Percentiles rank a stretch among this genome's conserved stretches.
These are phyloP conservation scores for Amaranthus tricolor DNA, from an alignment of 179 eudicot genomes.

Conservation along the genomic window DNA sequence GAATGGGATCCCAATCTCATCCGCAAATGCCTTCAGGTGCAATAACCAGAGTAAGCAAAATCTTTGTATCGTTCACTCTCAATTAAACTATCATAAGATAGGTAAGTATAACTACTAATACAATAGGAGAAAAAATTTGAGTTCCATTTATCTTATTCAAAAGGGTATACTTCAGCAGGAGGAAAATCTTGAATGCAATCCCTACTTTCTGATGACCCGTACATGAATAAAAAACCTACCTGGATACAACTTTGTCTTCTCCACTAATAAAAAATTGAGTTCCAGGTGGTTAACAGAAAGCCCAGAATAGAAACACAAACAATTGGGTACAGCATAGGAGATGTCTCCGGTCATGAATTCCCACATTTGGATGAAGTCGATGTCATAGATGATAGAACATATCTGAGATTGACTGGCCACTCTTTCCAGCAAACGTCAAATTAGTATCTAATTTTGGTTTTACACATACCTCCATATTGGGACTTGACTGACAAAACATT, in stretches of 20 bases:
- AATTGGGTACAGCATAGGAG: neutral
- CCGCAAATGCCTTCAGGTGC: constrained; percentile 37
- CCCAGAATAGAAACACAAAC: neutral
- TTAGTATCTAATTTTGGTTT: neutral
- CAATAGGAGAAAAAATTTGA: neutral
- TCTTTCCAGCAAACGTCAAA: neutral
- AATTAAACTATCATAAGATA: neutral
- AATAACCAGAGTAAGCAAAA: neutral
- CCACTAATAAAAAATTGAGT: neutral
- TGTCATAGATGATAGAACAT: neutral
- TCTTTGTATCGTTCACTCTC: neutral
- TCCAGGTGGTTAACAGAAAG: neutral
- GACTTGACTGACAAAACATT: neutral
- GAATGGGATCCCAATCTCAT: constrained; percentile 51
- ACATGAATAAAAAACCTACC: neutral
- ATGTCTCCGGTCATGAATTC: neutral
- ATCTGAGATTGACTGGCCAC: neutral
- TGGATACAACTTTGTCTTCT: neutral
- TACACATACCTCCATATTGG: neutral
- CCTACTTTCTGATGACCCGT: neutral
- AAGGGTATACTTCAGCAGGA: neutral
- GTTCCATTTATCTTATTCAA: neutral
- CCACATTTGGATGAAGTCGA: neutral
- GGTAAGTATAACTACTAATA: neutral
- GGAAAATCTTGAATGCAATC: neutral